A percentile compares a stretch with the other conserved stretches of the same genome.
These are phyloP conservation scores for Yarrowia galli DNA, from an alignment of 1,139 yeast genomes.

Conservation along the genomic window DNA sequence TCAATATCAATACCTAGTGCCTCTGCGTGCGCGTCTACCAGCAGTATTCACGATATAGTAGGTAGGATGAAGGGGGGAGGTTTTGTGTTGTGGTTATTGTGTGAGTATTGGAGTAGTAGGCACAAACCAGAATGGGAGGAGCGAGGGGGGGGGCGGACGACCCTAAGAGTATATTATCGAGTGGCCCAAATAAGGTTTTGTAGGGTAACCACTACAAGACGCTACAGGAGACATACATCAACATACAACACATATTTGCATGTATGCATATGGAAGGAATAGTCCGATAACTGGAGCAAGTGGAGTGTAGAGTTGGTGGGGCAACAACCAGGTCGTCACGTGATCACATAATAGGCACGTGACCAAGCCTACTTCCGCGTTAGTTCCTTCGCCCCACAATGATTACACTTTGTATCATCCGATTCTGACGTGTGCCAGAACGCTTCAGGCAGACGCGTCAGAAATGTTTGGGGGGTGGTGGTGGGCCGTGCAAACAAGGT, in stretches of 20 bases:
- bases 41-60: constrained; percentile 21
- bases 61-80: background rate
- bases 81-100: background rate
- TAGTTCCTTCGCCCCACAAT: too few species aligned
- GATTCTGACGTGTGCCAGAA: too few species aligned
- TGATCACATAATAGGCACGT: too few species aligned
- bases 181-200: background rate
- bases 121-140: background rate
- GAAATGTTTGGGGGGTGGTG: too few species aligned
- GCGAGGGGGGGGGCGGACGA: background rate
- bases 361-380: too few species aligned
- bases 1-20: background rate
- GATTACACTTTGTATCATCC: too few species aligned
- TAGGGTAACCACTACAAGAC: constrained; percentile 14
- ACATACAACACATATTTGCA: background rate
- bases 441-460: too few species aligned
- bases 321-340: too few species aligned
- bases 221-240: background rate
- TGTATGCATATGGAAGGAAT: too few species aligned
- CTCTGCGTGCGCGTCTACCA: constrained; percentile 27
- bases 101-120: background rate
- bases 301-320: too few species aligned
- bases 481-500: too few species aligned
- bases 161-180: background rate
- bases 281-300: too few species aligned